Conservation (phyloP, 331 rosid genomes). For the Quercus phellos region DNA sequence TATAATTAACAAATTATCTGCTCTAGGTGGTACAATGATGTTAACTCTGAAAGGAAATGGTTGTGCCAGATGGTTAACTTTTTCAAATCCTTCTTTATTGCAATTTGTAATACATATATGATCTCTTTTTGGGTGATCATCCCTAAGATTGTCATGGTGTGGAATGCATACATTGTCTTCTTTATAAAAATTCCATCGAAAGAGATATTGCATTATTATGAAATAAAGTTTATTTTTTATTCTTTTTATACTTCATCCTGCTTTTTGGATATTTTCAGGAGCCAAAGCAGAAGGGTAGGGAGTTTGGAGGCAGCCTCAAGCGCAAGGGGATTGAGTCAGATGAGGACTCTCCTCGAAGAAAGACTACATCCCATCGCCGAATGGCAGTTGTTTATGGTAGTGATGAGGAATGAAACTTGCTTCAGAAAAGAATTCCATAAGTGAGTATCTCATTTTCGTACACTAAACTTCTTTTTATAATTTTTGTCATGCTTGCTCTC, state of each 20-base stretch:
- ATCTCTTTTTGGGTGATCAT: neutral
- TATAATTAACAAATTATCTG: neutral
- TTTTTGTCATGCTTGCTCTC: neutral
- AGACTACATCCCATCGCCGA: slow-evolving; percentile 61
- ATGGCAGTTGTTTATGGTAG: slow-evolving; percentile 89
- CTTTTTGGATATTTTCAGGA: slow-evolving; percentile 43
- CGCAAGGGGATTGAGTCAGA: slow-evolving; percentile 85
- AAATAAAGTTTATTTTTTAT: neutral
- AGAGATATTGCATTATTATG: neutral
- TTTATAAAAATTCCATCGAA: neutral
- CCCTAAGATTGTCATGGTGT: neutral
- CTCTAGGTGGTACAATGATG: neutral
- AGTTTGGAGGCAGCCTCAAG: slow-evolving; percentile 49
- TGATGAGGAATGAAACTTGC: slow-evolving; percentile 68
- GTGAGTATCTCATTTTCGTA: slow-evolving; percentile 25
- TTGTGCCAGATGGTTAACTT: neutral
- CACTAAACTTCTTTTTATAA: neutral
- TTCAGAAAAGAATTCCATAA: slow-evolving; percentile 5
- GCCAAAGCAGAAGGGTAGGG: slow-evolving; percentile 62
- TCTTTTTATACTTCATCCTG: slow-evolving; percentile 8
- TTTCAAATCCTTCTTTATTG: neutral
- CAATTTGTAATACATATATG: too few relatives aligned
- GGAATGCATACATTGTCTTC: neutral
- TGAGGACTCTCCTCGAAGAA: slow-evolving; percentile 88
- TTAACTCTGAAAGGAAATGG: neutral